Conservation (phyloP, 129 eudicot genomes). For the Chrysanthemum makinoi region DNA sequence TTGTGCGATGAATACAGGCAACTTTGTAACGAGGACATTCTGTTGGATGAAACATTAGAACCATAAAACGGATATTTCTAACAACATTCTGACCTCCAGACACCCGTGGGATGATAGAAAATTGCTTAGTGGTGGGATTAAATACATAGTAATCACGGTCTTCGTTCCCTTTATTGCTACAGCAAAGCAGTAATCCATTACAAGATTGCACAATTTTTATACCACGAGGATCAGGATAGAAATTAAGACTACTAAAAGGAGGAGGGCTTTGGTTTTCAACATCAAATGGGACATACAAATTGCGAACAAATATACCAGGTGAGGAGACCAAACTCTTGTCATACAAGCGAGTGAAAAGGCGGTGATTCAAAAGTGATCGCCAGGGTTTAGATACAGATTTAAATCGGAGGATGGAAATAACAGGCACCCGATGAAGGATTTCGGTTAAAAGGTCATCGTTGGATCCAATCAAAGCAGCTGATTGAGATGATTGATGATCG, state of each 20-base stretch:
- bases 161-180: neutral
- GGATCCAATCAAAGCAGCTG: constrained; percentile 8
- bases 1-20: neutral
- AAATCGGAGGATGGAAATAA: constrained; percentile 2
- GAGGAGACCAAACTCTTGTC: neutral
- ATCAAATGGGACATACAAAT: neutral
- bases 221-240: neutral
- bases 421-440: constrained; percentile 1
- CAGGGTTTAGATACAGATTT: constrained; percentile 1
- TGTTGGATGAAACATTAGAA: constrained; percentile 11
- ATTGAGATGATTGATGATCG: neutral
- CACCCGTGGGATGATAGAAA: neutral
- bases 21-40: constrained; percentile 12
- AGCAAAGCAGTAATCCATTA: neutral
- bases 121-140: constrained; percentile 23
- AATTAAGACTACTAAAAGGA: neutral
- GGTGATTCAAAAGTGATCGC: neutral
- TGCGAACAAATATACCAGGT: neutral
- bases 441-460: neutral
- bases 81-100: neutral
- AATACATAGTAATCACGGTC: constrained; percentile 10
- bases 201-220: neutral
- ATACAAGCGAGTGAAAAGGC: neutral
- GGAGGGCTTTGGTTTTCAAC: neutral
- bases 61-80: constrained; percentile 11